Evolutionary conservation across 768 basidiomycete species (phyloP).

Genomic region (Amanita brunnescens): DNA sequence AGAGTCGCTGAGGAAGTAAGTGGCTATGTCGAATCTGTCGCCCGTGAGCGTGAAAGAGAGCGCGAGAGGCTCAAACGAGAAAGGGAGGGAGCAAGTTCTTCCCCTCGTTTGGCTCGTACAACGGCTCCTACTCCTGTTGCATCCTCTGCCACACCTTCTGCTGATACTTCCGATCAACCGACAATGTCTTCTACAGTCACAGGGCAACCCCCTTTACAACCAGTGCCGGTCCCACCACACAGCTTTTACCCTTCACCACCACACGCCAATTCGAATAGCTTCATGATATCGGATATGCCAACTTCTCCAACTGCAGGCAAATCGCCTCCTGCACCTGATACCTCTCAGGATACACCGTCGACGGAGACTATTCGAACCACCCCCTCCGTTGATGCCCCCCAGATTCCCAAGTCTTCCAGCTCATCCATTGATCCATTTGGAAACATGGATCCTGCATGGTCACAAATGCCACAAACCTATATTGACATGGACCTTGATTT

Average conservation of each 20-base stretch:
- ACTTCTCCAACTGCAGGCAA: conserved; percentile 18
- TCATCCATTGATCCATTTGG: conserved; percentile 35
- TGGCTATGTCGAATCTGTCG: conserved; percentile 66
- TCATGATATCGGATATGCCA: conserved; percentile 13
- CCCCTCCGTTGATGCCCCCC: conserved; percentile 5
- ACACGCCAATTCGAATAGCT: conserved; percentile 30
- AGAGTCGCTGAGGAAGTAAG: conserved; percentile 53
- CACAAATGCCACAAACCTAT: conserved; percentile 24
- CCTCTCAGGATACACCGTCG: conserved; percentile 9
- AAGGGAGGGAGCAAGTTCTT: conserved; percentile 38
- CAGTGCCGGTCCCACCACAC: conserved; percentile 19
- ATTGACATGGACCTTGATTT: conserved; percentile 48
- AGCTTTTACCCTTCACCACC: conserved; percentile 61
- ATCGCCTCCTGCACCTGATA: conserved; percentile 2
- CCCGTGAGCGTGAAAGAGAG: conserved; percentile 70
- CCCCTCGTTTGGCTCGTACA: conserved; percentile 25
- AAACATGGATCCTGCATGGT: conserved; percentile 31
- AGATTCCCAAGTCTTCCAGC: conserved; percentile 14
- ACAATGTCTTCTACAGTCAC: background rate
- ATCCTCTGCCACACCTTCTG: conserved; percentile 8
- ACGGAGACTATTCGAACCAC: conserved; percentile 10
- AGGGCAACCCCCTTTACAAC: conserved; percentile 6
- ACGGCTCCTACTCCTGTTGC: conserved; percentile 10
- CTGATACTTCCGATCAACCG: background rate
- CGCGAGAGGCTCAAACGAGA: conserved; percentile 64